Evolutionary conservation across 2,329 filamentous ascomycete species (phyloP), one percentile per base, ranked within the genome.

Genomic region (Didymella lethalis): DNA sequence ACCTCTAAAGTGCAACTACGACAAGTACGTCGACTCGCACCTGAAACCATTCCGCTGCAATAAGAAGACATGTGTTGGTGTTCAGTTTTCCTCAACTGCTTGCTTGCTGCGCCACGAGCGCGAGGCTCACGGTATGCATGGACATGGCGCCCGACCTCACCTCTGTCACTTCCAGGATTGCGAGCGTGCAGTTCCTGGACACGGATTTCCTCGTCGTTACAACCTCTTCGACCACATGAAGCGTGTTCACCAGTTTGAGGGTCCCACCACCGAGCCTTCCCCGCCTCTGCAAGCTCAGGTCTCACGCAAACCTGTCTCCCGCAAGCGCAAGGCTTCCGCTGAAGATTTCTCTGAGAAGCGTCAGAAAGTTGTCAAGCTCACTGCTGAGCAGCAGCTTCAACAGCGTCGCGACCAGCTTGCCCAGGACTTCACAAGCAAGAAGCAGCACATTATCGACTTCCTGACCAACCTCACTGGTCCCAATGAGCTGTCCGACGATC

Each of bases 1-100:
- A 74, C 95, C 96, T 82, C 90, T 98, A 70, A 97, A 97, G 86
- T 97, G 94, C 88, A 96, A 97, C 81, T 98, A 97, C 76, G 93
- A 97, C 85, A 98, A 98, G 85, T 97, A 95, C 71, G 88, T 98
- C 68, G 94, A 98, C 80, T 97, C 94, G 28, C 94, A 98, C 81
- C 80, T 97, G 74, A 97, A 96, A 85, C 94, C 94, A 16, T 98
- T 97, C 82, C 89, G 92, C 61, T 98, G 94, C 89, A 96, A 95
- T 86, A 85, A 90, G 65, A 84, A 88, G 63, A 86, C 88, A 25
- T 98, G 94, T 80, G 88, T 92, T 77, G 91, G 92, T 74, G 88
- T 92, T 64, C 89, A 91, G 43, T 98, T 98, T 79, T 97, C 94
- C 16, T 97, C 94, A 40, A 97, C 94, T 63, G 94, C 94, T 34